Evolutionary conservation across 176 grass and related monocot species (phyloP), one percentile per base, ranked within the genome.

Genomic region (Aechmea fasciata): DNA sequence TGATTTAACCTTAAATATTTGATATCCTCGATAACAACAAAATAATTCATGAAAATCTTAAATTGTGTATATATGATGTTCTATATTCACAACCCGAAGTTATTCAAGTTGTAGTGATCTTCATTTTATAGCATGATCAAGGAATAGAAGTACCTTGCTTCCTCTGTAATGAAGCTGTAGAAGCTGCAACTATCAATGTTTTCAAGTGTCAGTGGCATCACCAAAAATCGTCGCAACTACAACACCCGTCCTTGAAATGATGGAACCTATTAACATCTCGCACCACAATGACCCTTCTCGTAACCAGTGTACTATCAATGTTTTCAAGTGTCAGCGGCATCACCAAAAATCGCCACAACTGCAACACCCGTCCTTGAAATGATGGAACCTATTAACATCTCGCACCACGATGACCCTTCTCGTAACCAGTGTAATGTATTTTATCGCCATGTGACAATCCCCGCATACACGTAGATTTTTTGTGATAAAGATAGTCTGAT

Each of bases 321-420:
- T 55, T 3, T n/a, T 55, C 52, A 13, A 13, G 52, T 55, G 15
- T 55, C 15, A 9, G n/a, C 4, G 10, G 15, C 55, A 54, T 74
- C 72, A 74, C 72, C 72, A 74, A 49, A 26, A 72, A 57, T 72
- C 72, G 9, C 59, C 48, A 28, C 72, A 74, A 64, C 70, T 72
- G 24, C 70, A 72, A 57, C 19, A 4, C 25, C 70, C 70, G 19
- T 72, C 26, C 70, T 72, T 57, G 70, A 72, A 72, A 29, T 55
- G 52, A 59, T 72, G 70, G 26, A 72, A 72, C 12, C 70, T 51
- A 61, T 72, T 72, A 33, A 52, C 13, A 72, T 72, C 70, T 48
- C 70, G 52, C 13, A 72, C 52, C 24, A 72, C 41, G 13, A 72
- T 59, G 11, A 26, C 51, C 57, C 70, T 72, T 2, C 13, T 22